Conservation (phyloP, 306 rosid genomes). For the Crotalaria pallida region DNA sequence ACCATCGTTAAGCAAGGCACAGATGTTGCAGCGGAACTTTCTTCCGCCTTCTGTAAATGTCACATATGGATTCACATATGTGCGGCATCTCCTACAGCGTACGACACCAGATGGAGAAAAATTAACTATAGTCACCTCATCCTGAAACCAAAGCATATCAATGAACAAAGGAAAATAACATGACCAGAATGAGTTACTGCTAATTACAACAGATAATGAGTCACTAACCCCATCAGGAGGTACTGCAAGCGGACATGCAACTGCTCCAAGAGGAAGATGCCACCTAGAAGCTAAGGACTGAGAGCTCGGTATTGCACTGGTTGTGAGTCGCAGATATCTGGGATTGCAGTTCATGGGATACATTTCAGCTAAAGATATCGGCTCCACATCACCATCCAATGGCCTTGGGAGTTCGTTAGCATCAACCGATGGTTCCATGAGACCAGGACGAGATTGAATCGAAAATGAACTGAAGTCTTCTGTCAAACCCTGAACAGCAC, state of each 20-base stretch:
- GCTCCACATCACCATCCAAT: constrained; percentile 80
- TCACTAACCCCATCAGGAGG: constrained; percentile 77
- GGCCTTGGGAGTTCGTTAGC: constrained; percentile 82
- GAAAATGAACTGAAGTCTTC: constrained; percentile 88
- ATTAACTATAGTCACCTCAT: constrained; percentile 84
- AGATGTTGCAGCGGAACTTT: constrained; percentile 93
- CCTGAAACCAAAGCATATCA: constrained; percentile 42
- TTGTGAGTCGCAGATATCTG: constrained; percentile 77
- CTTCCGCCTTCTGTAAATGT: constrained; percentile 93
- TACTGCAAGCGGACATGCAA: constrained; percentile 97
- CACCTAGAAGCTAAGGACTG: constrained; percentile 96
- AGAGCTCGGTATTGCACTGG: constrained; percentile 81
- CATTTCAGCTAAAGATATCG: constrained; percentile 44
- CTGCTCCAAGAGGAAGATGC: constrained; percentile 98
- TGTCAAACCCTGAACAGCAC: constrained; percentile 66
- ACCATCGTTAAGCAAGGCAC: constrained; percentile 93
- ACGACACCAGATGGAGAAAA: constrained; percentile 74
- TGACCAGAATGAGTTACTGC: not conserved
- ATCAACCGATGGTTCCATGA: constrained; percentile 69
- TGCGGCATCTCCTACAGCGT: constrained; percentile 97
- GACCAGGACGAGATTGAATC: constrained; percentile 79
- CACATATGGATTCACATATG: constrained; percentile 84
- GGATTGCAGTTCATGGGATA: constrained; percentile 75
- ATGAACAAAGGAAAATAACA: constrained; percentile 12
- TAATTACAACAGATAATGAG: constrained; percentile 24